Evolutionary conservation across 495 filamentous ascomycete species (phyloP).

Genomic region (Podospora bellae-mahoneyi): DNA sequence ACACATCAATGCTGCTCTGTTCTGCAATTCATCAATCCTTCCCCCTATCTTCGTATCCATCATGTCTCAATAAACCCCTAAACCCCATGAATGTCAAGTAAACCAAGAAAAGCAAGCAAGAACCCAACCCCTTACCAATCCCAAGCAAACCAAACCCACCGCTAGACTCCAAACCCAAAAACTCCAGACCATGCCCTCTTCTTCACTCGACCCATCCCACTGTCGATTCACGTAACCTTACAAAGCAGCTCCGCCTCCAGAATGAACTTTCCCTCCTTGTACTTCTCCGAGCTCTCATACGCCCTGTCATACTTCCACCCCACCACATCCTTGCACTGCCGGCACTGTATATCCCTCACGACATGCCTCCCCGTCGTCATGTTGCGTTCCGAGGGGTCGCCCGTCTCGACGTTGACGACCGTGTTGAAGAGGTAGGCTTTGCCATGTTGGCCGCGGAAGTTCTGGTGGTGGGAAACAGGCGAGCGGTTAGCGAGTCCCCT

Average conservation of each 20-base stretch:
- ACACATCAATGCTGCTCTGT: too few relatives aligned
- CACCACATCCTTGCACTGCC: constrained; percentile 84
- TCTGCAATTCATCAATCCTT: too few relatives aligned
- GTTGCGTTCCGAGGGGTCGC: constrained; percentile 83
- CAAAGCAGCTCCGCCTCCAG: constrained; percentile 90
- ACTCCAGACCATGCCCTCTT: too few relatives aligned
- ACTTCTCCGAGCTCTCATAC: constrained; percentile 86
- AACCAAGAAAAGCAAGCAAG: too few relatives aligned
- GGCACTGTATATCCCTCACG: constrained; percentile 86
- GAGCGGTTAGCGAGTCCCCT: neutral
- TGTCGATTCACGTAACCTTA: constrained; percentile 46
- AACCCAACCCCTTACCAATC: too few relatives aligned
- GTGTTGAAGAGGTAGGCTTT: constrained; percentile 95
- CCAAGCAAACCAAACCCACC: too few relatives aligned
- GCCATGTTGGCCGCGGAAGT: constrained; percentile 96
- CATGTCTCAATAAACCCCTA: too few relatives aligned
- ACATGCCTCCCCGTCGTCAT: constrained; percentile 98
- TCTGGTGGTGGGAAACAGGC: constrained; percentile 49
- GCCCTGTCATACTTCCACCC: constrained; percentile 99
- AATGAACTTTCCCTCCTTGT: constrained; percentile 98
- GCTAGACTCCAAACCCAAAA: too few relatives aligned
- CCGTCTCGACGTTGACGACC: constrained; percentile 83
- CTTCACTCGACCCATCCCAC: too few relatives aligned
- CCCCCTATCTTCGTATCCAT: too few relatives aligned
- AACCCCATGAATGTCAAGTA: too few relatives aligned